Percentiles rank a stretch among this genome's conserved stretches.
These are phyloP conservation scores for Schizonepeta tenuifolia DNA, from an alignment of 257 asterid species.

Conservation along the genomic window DNA sequence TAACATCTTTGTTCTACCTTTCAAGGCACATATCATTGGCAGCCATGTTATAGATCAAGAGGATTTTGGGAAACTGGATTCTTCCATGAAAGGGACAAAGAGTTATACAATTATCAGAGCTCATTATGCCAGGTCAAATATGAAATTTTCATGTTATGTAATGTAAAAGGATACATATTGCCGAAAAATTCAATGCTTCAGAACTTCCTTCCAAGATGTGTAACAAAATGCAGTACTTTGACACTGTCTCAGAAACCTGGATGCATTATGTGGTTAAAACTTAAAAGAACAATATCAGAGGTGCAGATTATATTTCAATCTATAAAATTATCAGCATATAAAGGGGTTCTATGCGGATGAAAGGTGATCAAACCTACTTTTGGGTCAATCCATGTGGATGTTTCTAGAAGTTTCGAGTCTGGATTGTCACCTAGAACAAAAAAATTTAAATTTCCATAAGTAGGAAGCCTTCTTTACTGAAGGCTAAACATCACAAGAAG, in stretches of 20 bases:
- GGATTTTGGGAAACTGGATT: neutral
- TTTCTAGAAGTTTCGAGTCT: slow-evolving; percentile 62
- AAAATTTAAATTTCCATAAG: slow-evolving; percentile 2
- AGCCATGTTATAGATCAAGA: neutral
- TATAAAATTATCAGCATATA: slow-evolving; percentile 8
- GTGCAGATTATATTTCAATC: neutral
- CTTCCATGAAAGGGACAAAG: slow-evolving; percentile 17
- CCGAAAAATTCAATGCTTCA: slow-evolving; percentile 80
- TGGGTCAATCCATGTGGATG: slow-evolving; percentile 74
- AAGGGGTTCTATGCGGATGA: neutral
- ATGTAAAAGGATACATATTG: slow-evolving; percentile 76
- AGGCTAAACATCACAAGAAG: slow-evolving; percentile 24
- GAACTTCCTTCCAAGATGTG: slow-evolving; percentile 79
- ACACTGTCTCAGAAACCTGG: slow-evolving; percentile 75
- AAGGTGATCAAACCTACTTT: slow-evolving; percentile 52
- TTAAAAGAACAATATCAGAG: slow-evolving; percentile 32
- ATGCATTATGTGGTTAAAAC: slow-evolving; percentile 32
- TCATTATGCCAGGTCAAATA: slow-evolving; percentile 5
- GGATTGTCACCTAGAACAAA: slow-evolving; percentile 60
- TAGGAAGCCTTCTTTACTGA: neutral
- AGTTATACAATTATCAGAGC: slow-evolving; percentile 10
- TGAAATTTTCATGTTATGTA: slow-evolving; percentile 19
- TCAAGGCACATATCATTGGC: neutral
- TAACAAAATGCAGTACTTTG: slow-evolving; percentile 83
- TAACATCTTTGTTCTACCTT: neutral